These are phyloP conservation scores for Ustilago cynodontis DNA, from an alignment of 1,284 basidiomycete species.

Conservation along the genomic window DNA sequence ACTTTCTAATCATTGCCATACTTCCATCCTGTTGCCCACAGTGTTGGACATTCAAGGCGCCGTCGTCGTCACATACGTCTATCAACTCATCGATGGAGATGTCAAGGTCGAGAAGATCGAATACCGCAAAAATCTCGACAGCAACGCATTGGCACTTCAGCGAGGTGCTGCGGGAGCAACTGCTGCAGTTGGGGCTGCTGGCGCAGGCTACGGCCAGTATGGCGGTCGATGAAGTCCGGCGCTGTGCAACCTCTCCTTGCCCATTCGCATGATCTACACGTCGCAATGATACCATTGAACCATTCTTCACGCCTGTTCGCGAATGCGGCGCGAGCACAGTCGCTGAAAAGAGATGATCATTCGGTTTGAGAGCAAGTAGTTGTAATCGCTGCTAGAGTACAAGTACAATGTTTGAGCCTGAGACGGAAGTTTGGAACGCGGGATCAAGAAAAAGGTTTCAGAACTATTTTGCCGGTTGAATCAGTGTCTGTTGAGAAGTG, in stretches of 20 bases:
- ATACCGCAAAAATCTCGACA: slow-evolving; percentile 61
- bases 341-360: neutral
- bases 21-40: slow-evolving; percentile 6
- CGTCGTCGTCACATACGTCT: slow-evolving; percentile 67
- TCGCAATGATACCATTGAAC: slow-evolving; percentile 30
- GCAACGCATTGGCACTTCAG: slow-evolving; percentile 41
- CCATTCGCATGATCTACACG: neutral
- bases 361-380: neutral
- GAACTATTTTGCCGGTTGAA: slow-evolving; percentile 58
- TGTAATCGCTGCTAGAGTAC: slow-evolving; percentile 2
- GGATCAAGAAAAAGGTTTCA: neutral
- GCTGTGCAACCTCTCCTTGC: neutral
- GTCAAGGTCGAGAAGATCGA: slow-evolving; percentile 70
- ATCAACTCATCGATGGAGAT: slow-evolving; percentile 68
- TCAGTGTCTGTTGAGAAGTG: slow-evolving; percentile 51
- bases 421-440: neutral
- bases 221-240: slow-evolving; percentile 28
- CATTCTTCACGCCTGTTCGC: neutral
- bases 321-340: neutral
- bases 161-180: slow-evolving; percentile 24
- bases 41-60: slow-evolving; percentile 69
- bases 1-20: neutral
- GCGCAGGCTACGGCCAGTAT: slow-evolving; percentile 30
- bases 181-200: slow-evolving; percentile 26
- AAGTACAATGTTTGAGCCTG: neutral